phyloP scores from a whole-genome alignment of 441 rosid species.

The Erysimum cheiri region DNA sequence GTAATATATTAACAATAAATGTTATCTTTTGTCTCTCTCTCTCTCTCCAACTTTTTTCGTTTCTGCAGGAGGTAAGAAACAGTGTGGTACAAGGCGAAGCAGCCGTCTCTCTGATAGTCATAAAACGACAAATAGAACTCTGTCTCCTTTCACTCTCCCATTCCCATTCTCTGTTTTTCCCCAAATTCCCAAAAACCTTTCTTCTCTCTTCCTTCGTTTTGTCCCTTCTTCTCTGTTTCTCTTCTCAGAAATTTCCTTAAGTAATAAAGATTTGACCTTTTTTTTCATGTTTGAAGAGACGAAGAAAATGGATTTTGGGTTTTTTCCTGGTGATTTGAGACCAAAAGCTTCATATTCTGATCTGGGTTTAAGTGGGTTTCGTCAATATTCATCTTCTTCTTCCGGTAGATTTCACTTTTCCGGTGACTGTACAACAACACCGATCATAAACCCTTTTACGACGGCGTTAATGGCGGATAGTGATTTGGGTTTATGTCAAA shows the following conservation, averaged over 20 bases:
- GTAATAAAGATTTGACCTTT: neutral
- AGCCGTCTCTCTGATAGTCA: too few relatives aligned
- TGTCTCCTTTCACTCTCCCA: too few relatives aligned
- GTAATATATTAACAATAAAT: too few relatives aligned
- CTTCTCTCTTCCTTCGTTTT: neutral
- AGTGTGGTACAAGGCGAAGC: too few relatives aligned
- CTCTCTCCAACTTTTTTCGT: too few relatives aligned
- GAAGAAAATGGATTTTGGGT: slow-evolving; percentile 18
- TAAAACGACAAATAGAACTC: too few relatives aligned
- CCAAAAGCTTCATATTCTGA: neutral
- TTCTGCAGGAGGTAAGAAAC: too few relatives aligned
- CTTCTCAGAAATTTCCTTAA: neutral
- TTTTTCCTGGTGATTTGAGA: neutral
- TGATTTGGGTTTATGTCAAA: slow-evolving; percentile 53
- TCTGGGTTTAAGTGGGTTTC: slow-evolving; percentile 9
- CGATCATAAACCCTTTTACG: slow-evolving; percentile 30
- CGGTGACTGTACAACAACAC: slow-evolving; percentile 37
- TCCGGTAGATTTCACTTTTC: slow-evolving; percentile 29
- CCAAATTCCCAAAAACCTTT: neutral
- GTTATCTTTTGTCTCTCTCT: too few relatives aligned
- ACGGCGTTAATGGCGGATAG: slow-evolving; percentile 23
- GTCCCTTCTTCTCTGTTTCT: neutral
- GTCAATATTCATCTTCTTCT: neutral
- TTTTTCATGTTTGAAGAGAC: slow-evolving; percentile 3
- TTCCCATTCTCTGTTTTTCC: too few relatives aligned